Evolutionary conservation across 805 yeast species (phyloP), one percentile per base, ranked within the genome.

Genomic region (Metschnikowia amazonensis): DNA sequence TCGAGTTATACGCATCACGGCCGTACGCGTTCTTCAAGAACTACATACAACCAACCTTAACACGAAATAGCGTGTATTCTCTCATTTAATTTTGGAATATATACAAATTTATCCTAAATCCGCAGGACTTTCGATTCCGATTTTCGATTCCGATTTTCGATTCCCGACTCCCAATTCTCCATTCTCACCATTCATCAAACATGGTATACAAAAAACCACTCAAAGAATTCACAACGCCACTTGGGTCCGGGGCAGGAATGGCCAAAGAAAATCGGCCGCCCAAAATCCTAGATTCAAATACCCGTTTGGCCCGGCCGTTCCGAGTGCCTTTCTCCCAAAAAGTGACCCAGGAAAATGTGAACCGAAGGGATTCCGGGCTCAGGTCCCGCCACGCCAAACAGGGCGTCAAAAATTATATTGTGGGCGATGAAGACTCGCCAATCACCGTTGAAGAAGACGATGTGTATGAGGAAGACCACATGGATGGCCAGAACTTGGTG

Each of bases 161-260:
- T n/a, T n/a, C n/a, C n/a, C n/a, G n/a, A n/a, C n/a, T n/a, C n/a
- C n/a, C n/a, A n/a, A n/a, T n/a, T n/a, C n/a, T n/a, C n/a, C n/a
- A n/a, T n/a, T n/a, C n/a, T n/a, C n/a, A n/a, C n/a, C n/a, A n/a
- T n/a, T n/a, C n/a, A n/a, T n/a, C n/a, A n/a, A n/a, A n/a, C n/a
- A 60, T 58, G 62, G 60, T 53, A 4, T 49, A 49, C 23, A 50
- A 72, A 40, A 70, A 70, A 47, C 68, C 67, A n/a, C 60, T 70
- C 30, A 68, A 53, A 10, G 66, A 53, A 37, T 70, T 64, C 47
- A 70, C 76, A 17, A 70, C 76, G 7, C 75, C 76, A 1, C 52
- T 82, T 27, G 90, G 89, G 1, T 77, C 82, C 1, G 92, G 90
- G 1, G 86, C 86, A 1, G 85, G 86, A 0, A 70, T 85, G 0